Percentiles rank a stretch among this genome's conserved stretches.
These are phyloP conservation scores for Rhodomyrtus psidioides DNA, from an alignment of 441 rosid species.

Conservation along the genomic window DNA sequence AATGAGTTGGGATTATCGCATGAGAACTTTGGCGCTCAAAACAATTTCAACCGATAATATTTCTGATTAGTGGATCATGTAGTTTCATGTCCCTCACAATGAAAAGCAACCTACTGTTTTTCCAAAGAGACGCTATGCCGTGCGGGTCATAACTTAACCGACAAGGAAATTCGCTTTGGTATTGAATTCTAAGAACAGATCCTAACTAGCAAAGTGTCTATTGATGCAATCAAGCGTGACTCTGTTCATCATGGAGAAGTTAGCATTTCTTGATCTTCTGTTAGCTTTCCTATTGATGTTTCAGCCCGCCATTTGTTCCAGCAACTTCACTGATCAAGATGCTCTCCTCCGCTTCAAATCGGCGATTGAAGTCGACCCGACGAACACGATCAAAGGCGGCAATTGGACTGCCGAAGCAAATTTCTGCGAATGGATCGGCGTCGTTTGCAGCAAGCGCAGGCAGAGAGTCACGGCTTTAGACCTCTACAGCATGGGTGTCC, in stretches of 20 bases:
- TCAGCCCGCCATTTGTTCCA: background rate
- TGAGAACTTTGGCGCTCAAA: background rate
- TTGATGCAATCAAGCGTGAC: too few relatives aligned
- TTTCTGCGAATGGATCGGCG: background rate
- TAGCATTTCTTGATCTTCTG: background rate
- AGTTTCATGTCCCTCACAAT: too few relatives aligned
- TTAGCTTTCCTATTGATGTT: background rate
- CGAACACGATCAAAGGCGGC: background rate
- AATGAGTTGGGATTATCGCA: background rate
- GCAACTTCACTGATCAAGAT: background rate
- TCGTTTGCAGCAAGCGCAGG: background rate
- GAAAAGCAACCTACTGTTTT: background rate
- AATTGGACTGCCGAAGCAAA: background rate
- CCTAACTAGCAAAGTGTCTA: rapidly evolving
- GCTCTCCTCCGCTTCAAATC: background rate
- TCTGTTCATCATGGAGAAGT: too few relatives aligned
- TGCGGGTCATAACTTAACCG: too few relatives aligned
- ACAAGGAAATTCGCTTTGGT: background rate
- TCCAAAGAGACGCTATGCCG: too few relatives aligned
- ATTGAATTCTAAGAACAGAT: rapidly evolving
- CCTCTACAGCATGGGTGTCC: background rate
- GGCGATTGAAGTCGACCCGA: background rate
- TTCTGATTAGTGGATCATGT: too few relatives aligned
- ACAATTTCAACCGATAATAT: too few relatives aligned
- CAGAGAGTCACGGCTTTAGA: background rate